phyloP scores from a whole-genome alignment of 192 early-diverging fungal species.

The Coemansia sp. region DNA sequence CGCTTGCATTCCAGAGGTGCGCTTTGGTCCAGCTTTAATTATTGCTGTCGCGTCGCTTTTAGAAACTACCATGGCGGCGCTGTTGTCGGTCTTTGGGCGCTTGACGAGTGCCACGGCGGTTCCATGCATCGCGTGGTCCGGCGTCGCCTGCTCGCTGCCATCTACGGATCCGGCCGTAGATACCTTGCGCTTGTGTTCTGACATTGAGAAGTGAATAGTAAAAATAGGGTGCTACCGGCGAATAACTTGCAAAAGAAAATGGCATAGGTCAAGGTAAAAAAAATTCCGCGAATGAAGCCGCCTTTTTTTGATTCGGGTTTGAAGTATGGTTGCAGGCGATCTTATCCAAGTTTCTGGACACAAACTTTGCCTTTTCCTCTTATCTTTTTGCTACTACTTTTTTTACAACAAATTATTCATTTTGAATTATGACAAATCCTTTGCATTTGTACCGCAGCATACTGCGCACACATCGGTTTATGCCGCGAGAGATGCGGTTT shows the following conservation, averaged over 20 bases:
- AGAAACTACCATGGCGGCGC: neutral
- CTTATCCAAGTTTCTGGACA: neutral
- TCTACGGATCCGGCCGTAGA: constrained; percentile 17
- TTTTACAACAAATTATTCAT: neutral
- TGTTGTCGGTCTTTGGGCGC: constrained; percentile 39
- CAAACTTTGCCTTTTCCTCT: neutral
- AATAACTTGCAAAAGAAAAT: neutral
- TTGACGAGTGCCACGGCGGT: constrained; percentile 50
- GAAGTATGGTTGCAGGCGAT: neutral
- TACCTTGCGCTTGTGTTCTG: constrained; percentile 48
- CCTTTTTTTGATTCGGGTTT: neutral
- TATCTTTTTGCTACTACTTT: neutral
- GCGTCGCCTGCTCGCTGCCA: neutral
- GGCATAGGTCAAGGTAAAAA: neutral
- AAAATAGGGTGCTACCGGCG: neutral
- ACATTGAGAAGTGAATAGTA: constrained; percentile 15
- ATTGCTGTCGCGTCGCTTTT: constrained; percentile 21
- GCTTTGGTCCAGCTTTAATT: constrained; percentile 41
- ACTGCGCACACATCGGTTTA: constrained; percentile 36
- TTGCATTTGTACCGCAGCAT: constrained; percentile 43
- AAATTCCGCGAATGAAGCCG: neutral
- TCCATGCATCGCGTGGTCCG: constrained; percentile 14
- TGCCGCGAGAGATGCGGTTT: constrained; percentile 55
- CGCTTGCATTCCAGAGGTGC: constrained; percentile 77
- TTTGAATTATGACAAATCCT: constrained; percentile 29